Conservation (phyloP, 257 asterid species). For the Cinchona pubescens region DNA sequence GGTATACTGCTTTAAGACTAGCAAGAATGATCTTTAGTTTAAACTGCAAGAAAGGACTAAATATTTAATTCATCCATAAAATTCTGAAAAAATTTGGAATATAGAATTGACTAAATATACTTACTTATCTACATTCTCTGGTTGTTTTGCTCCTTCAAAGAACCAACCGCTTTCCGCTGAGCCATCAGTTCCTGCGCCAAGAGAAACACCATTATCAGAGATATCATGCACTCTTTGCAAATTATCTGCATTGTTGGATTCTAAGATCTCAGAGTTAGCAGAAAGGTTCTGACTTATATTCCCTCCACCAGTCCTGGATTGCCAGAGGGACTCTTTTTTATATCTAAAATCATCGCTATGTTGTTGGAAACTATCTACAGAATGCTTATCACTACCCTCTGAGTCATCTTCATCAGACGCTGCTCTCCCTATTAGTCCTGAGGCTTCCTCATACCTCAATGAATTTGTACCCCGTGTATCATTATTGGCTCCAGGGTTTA, state of each 20-base stretch:
- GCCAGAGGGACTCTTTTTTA: slow-evolving; percentile 17
- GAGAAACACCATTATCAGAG: slow-evolving; percentile 33
- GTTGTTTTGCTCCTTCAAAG: slow-evolving; percentile 27
- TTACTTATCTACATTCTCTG: slow-evolving; percentile 31
- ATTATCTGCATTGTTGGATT: slow-evolving; percentile 24
- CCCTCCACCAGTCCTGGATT: slow-evolving; percentile 10
- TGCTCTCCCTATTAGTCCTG: slow-evolving; percentile 17
- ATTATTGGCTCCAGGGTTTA: slow-evolving; percentile 20
- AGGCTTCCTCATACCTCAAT: slow-evolving; percentile 45
- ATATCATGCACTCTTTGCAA: slow-evolving; percentile 20
- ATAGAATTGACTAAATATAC: slow-evolving; percentile 2
- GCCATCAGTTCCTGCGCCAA: slow-evolving; percentile 54
- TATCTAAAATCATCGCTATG: slow-evolving; percentile 23
- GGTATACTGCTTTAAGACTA: neutral
- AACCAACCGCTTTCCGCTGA: slow-evolving; percentile 20
- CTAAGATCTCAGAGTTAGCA: slow-evolving; percentile 18
- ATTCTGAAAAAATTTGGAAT: neutral
- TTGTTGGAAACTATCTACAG: slow-evolving; percentile 18
- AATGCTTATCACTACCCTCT: slow-evolving; percentile 31
- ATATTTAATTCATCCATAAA: neutral
- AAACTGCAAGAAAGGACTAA: neutral
- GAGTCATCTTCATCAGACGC: slow-evolving; percentile 31
- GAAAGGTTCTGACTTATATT: slow-evolving; percentile 12
- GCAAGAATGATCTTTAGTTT: neutral
- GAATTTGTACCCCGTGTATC: slow-evolving; percentile 34